Evolutionary conservation across 805 yeast genomes (phyloP).

Genomic region (Maudiozyma turicensis): DNA sequence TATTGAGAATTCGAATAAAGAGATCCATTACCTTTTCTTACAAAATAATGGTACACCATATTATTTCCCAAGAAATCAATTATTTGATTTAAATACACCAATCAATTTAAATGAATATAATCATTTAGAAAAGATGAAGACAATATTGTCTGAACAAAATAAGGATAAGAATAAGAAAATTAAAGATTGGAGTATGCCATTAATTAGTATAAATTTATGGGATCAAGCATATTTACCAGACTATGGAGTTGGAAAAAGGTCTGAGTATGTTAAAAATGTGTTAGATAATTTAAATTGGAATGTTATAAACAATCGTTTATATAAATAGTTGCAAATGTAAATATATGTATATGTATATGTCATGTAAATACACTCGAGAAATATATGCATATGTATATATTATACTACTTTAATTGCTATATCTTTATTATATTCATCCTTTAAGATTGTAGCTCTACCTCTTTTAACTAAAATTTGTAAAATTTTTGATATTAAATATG

Average conservation of each 20-base stretch:
- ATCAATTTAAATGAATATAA: constrained; percentile 46
- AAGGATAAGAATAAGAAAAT: constrained; percentile 15
- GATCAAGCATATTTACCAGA: constrained; percentile 80
- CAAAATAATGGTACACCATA: constrained; percentile 76
- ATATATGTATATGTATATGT: not conserved
- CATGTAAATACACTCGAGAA: not conserved
- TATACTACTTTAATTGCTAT: constrained; percentile 71
- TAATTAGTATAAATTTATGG: constrained; percentile 77
- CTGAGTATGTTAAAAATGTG: constrained; percentile 59
- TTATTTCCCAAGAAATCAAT: constrained; percentile 57
- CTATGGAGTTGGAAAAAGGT: constrained; percentile 69
- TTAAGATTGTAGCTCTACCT: constrained; percentile 65
- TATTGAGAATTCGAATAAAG: constrained; percentile 55
- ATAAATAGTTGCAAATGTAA: constrained; percentile 5
- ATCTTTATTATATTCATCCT: constrained; percentile 53
- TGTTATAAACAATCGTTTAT: constrained; percentile 43
- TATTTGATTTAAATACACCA: constrained; percentile 67
- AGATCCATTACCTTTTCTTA: constrained; percentile 43
- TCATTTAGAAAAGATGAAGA: constrained; percentile 34
- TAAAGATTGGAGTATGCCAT: constrained; percentile 49
- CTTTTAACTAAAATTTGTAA: constrained; percentile 51
- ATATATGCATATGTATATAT: constrained; percentile 5
- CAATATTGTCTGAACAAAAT: constrained; percentile 20
- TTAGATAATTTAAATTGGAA: constrained; percentile 83
- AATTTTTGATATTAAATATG: constrained; percentile 42